Conservation (phyloP, 2,329 filamentous ascomycete genomes). For the Cadophora sp. region DNA sequence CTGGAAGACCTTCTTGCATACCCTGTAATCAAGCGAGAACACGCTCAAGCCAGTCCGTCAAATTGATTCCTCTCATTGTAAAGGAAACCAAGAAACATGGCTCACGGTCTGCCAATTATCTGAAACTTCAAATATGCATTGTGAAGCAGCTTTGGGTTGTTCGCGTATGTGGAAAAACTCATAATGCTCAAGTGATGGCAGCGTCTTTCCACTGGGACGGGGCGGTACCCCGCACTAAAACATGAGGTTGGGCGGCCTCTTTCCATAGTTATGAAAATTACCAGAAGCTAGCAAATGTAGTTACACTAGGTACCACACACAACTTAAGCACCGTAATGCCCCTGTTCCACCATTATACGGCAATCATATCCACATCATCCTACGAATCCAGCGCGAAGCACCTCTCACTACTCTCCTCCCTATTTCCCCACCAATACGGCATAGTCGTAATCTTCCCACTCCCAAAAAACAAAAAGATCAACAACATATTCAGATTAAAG, state of each 20-base stretch:
- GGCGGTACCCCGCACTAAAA: not conserved
- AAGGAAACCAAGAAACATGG: too few relatives aligned
- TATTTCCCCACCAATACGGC: conserved; percentile 70
- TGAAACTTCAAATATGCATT: not conserved
- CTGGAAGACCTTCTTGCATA: not conserved
- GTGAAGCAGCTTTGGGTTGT: not conserved
- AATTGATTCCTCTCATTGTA: too few relatives aligned
- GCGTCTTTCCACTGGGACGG: not conserved
- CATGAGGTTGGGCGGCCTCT: not conserved
- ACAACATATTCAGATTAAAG: conserved; percentile 66
- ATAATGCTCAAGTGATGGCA: not conserved
- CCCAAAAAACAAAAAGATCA: conserved; percentile 66
- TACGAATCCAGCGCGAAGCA: conserved; percentile 57
- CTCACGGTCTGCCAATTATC: too few relatives aligned
- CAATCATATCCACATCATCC: not conserved
- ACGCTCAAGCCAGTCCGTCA: not conserved
- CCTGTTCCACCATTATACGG: too few relatives aligned
- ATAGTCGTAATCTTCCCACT: conserved; percentile 62
- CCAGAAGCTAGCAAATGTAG: too few relatives aligned
- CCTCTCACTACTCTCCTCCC: conserved; percentile 60
- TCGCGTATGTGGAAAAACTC: not conserved
- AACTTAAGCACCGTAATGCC: too few relatives aligned
- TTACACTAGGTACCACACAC: too few relatives aligned
- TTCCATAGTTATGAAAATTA: too few relatives aligned
- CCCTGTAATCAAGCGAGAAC: not conserved